phyloP scores from a whole-genome alignment of 2,329 filamentous ascomycete genomes.

The Calonectria naviculata region DNA sequence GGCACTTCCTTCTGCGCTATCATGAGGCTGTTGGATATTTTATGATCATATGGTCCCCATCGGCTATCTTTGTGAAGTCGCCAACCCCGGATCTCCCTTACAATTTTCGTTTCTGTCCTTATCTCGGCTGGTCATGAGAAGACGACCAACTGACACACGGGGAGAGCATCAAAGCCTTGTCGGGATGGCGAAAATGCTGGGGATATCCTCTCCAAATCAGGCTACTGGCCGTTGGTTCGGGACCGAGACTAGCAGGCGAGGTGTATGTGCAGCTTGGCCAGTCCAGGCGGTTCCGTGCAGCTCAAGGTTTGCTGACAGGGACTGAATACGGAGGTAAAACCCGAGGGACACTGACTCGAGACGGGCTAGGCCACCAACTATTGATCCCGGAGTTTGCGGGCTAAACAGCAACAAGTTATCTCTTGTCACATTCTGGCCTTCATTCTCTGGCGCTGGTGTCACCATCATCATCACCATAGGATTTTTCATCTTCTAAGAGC shows the following conservation, averaged over 20 bases:
- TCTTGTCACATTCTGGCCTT: too few relatives aligned
- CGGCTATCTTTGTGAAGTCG: conserved; percentile 17
- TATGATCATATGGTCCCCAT: conserved; percentile 18
- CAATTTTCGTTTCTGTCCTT: not conserved
- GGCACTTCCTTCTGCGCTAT: conserved; percentile 20
- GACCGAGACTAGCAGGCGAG: conserved; percentile 5
- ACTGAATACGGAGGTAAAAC: not conserved
- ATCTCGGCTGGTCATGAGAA: conserved; percentile 16
- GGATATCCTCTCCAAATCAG: conserved; percentile 29
- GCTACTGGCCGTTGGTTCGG: conserved; percentile 35
- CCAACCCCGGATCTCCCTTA: conserved; percentile 4
- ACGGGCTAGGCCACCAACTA: not conserved
- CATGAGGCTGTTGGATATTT: not conserved
- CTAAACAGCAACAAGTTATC: not conserved
- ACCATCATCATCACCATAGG: too few relatives aligned
- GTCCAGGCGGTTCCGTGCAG: conserved; percentile 25
- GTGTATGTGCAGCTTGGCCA: not conserved
- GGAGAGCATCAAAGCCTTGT: not conserved
- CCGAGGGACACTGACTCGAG: not conserved
- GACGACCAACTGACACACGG: not conserved
- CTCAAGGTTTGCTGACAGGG: conserved; percentile 25
- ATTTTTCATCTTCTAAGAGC: too few relatives aligned
- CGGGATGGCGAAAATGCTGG: not conserved
- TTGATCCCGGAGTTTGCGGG: not conserved
- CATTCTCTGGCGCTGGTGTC: too few relatives aligned